A percentile compares a stretch with the other conserved stretches of the same genome.
These are phyloP conservation scores for Cyclotella sp. DNA, from an alignment of 108 stramenopile species.

Conservation along the genomic window DNA sequence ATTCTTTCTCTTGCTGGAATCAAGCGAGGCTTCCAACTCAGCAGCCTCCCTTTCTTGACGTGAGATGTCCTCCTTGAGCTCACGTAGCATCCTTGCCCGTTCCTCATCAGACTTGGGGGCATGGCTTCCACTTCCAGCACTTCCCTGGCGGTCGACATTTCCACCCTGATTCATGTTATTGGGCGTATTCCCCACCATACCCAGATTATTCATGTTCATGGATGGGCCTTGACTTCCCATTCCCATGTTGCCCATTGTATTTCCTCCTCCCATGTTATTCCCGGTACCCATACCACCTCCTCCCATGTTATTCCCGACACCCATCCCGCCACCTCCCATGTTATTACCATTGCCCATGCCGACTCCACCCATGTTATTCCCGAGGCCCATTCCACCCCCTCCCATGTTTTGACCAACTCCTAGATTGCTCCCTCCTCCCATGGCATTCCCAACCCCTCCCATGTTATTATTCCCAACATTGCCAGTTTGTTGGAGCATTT, in stretches of 20 bases:
- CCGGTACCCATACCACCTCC: conserved; percentile 1
- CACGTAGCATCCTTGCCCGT: conserved; percentile 28
- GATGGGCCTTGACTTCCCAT: conserved; percentile 16
- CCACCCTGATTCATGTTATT: conserved; percentile 11
- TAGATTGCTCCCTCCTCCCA: conserved; percentile 16
- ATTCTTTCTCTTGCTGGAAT: conserved; percentile 36
- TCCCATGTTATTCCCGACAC: conserved; percentile 19
- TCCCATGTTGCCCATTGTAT: conserved; percentile 22
- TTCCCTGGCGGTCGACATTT: conserved; percentile 12
- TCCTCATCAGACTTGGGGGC: conserved; percentile 32
- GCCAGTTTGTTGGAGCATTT: conserved; percentile 21
- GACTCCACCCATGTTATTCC: conserved; percentile 5
- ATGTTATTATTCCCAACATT: conserved; percentile 12
- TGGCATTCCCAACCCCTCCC: neutral
- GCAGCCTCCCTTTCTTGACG: conserved; percentile 37
- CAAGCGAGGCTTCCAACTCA: conserved; percentile 43
- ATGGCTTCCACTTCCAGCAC: conserved; percentile 1
- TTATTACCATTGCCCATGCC: conserved; percentile 2
- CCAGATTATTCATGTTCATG: conserved; percentile 5
- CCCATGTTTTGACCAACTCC: conserved; percentile 4
- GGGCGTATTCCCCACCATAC: neutral
- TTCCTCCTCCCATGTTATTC: conserved; percentile 19
- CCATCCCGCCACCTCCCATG: conserved; percentile 26
- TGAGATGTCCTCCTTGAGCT: conserved; percentile 56
- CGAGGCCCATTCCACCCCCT: neutral